Percentiles rank a stretch among this genome's conserved stretches.
Evolutionary conservation across 2,329 filamentous ascomycete species (phyloP).

Genomic region (Phoma herbarum): DNA sequence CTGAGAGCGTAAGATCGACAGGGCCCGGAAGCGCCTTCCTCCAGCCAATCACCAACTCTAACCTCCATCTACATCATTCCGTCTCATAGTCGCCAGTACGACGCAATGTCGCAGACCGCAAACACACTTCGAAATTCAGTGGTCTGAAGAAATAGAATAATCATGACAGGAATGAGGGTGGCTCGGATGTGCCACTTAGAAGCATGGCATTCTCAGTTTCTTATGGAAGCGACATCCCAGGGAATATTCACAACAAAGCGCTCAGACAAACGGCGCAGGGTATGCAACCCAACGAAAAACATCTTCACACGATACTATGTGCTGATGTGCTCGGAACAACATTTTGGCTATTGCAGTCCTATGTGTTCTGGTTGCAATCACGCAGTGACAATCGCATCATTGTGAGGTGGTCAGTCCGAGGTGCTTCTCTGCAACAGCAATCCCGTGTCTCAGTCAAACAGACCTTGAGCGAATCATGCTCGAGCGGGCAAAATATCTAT

Average conservation of each 20-base stretch:
- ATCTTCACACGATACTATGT: background rate
- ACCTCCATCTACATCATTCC: background rate
- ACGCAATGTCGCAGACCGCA: constrained; percentile 13
- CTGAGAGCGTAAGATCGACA: background rate
- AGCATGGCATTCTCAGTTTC: background rate
- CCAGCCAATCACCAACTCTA: constrained; percentile 5
- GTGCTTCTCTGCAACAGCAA: background rate
- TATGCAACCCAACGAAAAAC: background rate
- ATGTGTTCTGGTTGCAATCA: background rate
- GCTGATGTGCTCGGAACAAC: background rate
- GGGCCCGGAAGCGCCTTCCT: background rate
- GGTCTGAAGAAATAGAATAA: background rate
- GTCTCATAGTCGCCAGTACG: background rate
- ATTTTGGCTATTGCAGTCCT: background rate
- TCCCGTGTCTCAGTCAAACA: background rate
- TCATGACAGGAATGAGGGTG: background rate
- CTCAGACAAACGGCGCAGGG: constrained; percentile 1
- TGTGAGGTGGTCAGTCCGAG: background rate
- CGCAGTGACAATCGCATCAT: background rate
- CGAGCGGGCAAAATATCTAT: background rate
- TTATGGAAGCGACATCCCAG: background rate
- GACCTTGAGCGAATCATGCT: background rate
- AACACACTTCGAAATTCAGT: constrained; percentile 1
- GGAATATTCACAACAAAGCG: background rate
- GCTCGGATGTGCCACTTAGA: background rate